Evolutionary conservation across 306 rosid genomes (phyloP), one percentile per base, ranked within the genome.

Genomic region (Cucurbita pepo): DNA sequence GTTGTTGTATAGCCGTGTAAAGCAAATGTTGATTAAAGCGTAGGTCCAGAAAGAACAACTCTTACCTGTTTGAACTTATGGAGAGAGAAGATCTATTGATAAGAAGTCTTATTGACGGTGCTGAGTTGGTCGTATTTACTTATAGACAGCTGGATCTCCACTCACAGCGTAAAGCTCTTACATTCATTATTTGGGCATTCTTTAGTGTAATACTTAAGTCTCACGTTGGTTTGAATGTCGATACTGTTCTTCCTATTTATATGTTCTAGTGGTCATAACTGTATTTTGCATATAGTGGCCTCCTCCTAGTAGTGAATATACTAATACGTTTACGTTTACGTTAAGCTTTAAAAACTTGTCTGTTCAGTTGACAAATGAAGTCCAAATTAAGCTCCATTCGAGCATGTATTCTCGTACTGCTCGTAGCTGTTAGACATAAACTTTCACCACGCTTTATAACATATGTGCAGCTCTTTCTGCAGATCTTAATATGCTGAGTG

Each of bases 61-160:
- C 37, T 71, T 69, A 34, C 11, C 25, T 93, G 77, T 76, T 85
- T 72, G 82, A 81, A 76, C 72, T 69, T 56, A 78, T 93, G 98
- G 82, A 80, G 77, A 50, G n/a, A 14, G 53, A 84, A 71, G 77
- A 79, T 12, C 81, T 80, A 34, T 77, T 88, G 80, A 25, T 93
- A 79, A 88, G 80, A 71, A 51, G 86, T 83, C 48, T 40, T 67
- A 56, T 87, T 55, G 69, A 86, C 40, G 93, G 81, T 58, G 81
- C 75, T 45, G 89, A 93, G 79, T 62, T 90, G 85, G 73, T 88
- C 44, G 74, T 93, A 64, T 88, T 90, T 62, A 83, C 96, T 15
- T 80, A 90, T 37, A 77, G 75, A 73, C 84, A 78, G 79, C 87
- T 93, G 67, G 75, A 73, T 41, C 71, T 36, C 66, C 80, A 77